Base-by-base conservation (phyloP, 2,329 filamentous ascomycete species). In the Coniochaeta prunicola region DNA sequence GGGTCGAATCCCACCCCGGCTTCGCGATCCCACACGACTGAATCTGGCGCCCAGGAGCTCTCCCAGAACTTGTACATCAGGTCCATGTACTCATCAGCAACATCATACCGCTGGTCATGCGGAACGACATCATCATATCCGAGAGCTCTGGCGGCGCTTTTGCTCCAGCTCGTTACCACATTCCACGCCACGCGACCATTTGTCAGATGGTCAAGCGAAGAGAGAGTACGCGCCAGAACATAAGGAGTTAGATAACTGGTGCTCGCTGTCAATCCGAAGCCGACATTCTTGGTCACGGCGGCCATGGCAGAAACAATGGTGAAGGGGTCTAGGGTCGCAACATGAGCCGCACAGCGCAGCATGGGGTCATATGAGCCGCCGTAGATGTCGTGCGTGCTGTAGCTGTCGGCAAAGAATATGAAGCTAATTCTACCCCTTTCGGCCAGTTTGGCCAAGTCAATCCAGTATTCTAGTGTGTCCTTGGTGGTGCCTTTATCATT, bases 201-300 rank as follows among this genome's bases (percentile, higher is more conserved):
- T 0, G 84, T 84, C 9, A 89, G 71, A 67, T 89, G 87, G 65
- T 90, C 87, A 0, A 89, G 75, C 0, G 86, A 89, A 4, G 81
- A 84, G 12, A 89, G 71, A n/a, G 85, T 73, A 19, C 86, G 72
- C 0, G 87, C 86, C 15, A 89, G 73, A 63, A 87, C 82, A 65
- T 88, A 89, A 0, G 87, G 86, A 66, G 85, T 80, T 67, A 89
- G 86, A 62, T 89, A 90, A 0, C 84, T 88, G 0, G 86, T 88
- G 1, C 82, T 81, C 0, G 85, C 80, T 34, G 84, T 87, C 60
- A 88, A 83, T 1, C 78, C 84, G 63, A 87, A 87, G 0, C 77
- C 75, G 3, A 88, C 72, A 56, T 85, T 84, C 70, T 84, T 86
- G 0, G 85, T 87, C 31, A 86, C 84, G 0, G 84, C 83, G 3